These are phyloP conservation scores for Striga hermonthica DNA, from an alignment of 305 asterid species.

Conservation along the genomic window DNA sequence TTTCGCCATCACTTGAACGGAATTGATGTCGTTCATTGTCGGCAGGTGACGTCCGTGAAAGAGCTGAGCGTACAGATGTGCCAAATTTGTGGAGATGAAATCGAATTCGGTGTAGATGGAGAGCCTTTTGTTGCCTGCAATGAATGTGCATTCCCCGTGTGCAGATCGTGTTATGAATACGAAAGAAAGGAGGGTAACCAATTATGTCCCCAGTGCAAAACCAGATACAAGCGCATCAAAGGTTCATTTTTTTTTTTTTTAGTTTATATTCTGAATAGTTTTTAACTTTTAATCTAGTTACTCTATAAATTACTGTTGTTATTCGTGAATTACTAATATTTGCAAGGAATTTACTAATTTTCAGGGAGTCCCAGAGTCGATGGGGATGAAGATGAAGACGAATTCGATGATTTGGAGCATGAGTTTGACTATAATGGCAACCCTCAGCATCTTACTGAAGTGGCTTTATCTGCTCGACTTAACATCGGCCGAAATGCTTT, in stretches of 20 bases:
- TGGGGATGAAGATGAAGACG: conserved; percentile 80
- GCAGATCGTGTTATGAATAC: conserved; percentile 49
- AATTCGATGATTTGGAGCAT: conserved; percentile 68
- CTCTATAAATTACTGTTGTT: neutral
- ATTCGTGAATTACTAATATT: conserved; percentile 8
- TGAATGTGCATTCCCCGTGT: conserved; percentile 55
- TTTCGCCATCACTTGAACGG: conserved; percentile 16
- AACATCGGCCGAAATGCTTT: conserved; percentile 45
- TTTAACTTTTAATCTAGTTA: neutral
- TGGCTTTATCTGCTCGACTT: conserved; percentile 46
- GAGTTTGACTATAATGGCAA: conserved; percentile 50
- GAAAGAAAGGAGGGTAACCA: conserved; percentile 54
- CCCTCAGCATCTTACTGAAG: conserved; percentile 49
- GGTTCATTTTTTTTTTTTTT: conserved; percentile 26
- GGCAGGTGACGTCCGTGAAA: conserved; percentile 56
- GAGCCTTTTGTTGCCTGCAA: conserved; percentile 57
- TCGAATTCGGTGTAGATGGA: conserved; percentile 43
- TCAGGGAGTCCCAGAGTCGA: conserved; percentile 69
- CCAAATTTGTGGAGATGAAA: conserved; percentile 55
- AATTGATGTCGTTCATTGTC: conserved; percentile 14
- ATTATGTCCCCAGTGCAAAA: conserved; percentile 54
- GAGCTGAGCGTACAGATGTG: conserved; percentile 50
- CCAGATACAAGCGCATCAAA: conserved; percentile 48
- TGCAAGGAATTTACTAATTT: conserved; percentile 15
- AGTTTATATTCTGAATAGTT: neutral